Evolutionary conservation across 179 eudicot genomes (phyloP), one percentile per base, ranked within the genome.

Genomic region (Silene vulgaris): DNA sequence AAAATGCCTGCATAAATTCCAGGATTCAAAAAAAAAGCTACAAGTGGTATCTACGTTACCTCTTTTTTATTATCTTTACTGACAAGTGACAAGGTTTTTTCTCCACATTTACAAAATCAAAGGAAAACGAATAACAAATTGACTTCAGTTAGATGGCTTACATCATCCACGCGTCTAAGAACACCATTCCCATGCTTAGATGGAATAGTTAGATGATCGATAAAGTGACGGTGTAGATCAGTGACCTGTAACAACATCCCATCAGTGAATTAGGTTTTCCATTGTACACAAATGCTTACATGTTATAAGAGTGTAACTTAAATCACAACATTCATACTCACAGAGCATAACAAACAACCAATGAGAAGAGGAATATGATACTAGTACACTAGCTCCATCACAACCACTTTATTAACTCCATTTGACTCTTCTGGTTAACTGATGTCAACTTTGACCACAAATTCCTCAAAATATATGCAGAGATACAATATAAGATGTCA

Each of bases 201-300:
- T 50, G 93, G 93, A 81, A 95, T 90, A 73, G 89, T 89, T 65
- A 96, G 88, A 80, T 96, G 94, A 84, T 96, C 98, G 82, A 96
- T 96, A 48, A 88, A 86, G 86, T 96, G 99, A 32, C 98, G 91
- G 73, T 96, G 97, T 75, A 96, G 86, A 79, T 96, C 99, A 20
- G 92, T 87, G 72, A 93, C 93, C 97, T 92, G 89, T 29, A 75
- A 21, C 80, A 74, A 78, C 8, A 29, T 8, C 43, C 52, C 20
- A 14, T 60, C 48, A 61, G 68, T 52, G 9, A 50, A 75, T 32
- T 40, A 78, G 16, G 29, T 0, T 30, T 65, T 69, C 5, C 21
- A 63, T 45, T 64, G 73, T 30, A 62, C 26, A 13, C 74, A 68
- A 65, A 43, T 59, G 59, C 26, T 71, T 56, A 19, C 48, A 11